Percentiles rank a stretch among this genome's conserved stretches.
phyloP scores from a whole-genome alignment of 805 yeast species.

The Barnettozyma wickerhamii region DNA sequence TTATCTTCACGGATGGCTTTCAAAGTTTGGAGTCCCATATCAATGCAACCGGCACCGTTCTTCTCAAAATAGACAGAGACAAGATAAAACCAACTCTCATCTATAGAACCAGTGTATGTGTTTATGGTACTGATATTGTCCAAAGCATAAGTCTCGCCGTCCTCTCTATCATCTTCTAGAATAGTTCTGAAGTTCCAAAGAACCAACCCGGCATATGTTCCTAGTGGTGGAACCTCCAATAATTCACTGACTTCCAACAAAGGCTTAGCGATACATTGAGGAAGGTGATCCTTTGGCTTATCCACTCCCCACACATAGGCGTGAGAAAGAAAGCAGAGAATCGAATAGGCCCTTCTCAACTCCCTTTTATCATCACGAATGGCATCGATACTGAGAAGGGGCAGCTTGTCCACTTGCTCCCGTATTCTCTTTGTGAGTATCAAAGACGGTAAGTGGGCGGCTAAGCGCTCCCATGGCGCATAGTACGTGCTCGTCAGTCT shows the following conservation, averaged over 20 bases:
- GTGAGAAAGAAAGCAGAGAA: slow-evolving; percentile 77
- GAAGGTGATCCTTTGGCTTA: slow-evolving; percentile 57
- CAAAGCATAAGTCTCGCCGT: slow-evolving; percentile 37
- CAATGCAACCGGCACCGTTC: slow-evolving; percentile 69
- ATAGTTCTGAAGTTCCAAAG: slow-evolving; percentile 82
- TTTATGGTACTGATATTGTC: slow-evolving; percentile 72
- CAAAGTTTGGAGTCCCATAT: slow-evolving; percentile 64
- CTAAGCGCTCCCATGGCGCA: slow-evolving; percentile 75
- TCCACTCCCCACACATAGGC: slow-evolving; percentile 87
- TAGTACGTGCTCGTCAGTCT: slow-evolving; percentile 58
- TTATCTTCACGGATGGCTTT: slow-evolving; percentile 47
- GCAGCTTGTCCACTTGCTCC: slow-evolving; percentile 57
- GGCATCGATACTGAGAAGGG: slow-evolving; percentile 48
- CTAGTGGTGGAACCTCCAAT: slow-evolving; percentile 78
- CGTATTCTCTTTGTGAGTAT: slow-evolving; percentile 63
- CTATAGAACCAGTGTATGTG: slow-evolving; percentile 86
- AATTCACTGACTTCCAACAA: slow-evolving; percentile 51
- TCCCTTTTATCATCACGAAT: slow-evolving; percentile 38
- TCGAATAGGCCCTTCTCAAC: slow-evolving; percentile 74
- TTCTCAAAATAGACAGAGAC: slow-evolving; percentile 85
- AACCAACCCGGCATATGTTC: slow-evolving; percentile 82
- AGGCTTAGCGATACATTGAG: slow-evolving; percentile 67
- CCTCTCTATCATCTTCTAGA: slow-evolving; percentile 33
- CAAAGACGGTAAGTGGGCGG: slow-evolving; percentile 63
- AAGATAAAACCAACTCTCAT: slow-evolving; percentile 91